Base-by-base conservation (phyloP, 2,329 filamentous ascomycete species). In the Drechslerella coelobrocha region DNA sequence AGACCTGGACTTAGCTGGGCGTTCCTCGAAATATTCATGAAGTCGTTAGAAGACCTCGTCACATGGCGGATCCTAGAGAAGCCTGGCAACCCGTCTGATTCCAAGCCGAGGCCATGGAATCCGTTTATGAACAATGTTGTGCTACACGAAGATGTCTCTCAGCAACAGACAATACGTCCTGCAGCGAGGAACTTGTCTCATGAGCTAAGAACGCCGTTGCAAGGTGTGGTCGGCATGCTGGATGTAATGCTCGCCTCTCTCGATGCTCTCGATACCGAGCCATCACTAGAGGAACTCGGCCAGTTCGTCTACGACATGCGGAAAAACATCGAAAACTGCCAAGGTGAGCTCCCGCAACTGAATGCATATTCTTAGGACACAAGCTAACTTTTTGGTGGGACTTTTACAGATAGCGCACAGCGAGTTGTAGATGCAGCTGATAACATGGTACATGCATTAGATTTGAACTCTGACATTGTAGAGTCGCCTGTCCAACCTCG, bases 371-470 rank as follows among this genome's bases (percentile, higher is more conserved):
- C 17, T 47, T 34, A 56, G 50, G 50, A 61, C 55, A 61, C 29
- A 41, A 37, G n/a, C n/a, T n/a, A n/a, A n/a, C n/a, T n/a, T 45
- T 19, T 19, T 45, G 14, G 17, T 17, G 17, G 39, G 31, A 34
- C 17, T 37, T 45, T 63, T 73, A 50, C 73, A 86, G 88, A 90
- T 76, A 89, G 87, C 76, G 88, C 88, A 60, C 83, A 87, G 76
- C 82, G 88, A 68, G 88, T 88, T 1, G 86, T 90, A 2, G 88
- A 90, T 78, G 88, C 88, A 19, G 88, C 88, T 6, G 88, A 90
- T 77, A 90, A 90, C 74, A 87, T 90, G 17, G 88, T 90, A 8
- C 87, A 90, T 78, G 88, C 88, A 10, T 89, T 89, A 74, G 88
- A 90, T 75, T 84, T 90, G 78, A 88, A 90, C 75, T 88, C 90